phyloP scores from a whole-genome alignment of 345 rosid genomes.

The Dimocarpus longan region DNA sequence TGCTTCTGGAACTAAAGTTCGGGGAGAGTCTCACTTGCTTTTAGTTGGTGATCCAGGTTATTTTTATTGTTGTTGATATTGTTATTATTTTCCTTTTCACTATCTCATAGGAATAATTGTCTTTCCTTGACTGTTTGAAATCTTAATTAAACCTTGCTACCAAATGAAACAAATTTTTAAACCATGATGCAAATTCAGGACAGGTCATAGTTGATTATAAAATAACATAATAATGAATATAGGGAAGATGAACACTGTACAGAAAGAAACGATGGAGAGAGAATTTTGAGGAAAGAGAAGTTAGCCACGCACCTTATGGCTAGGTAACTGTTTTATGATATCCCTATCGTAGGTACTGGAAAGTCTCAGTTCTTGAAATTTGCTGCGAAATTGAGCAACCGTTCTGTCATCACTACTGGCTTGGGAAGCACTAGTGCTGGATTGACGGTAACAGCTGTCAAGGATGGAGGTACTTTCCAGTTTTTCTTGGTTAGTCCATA shows the following conservation, averaged over 20 bases:
- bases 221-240: not conserved
- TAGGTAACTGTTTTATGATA: not conserved
- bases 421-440: conserved; percentile 99
- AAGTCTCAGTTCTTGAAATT: conserved; percentile 97
- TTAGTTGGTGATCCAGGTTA: conserved; percentile 97
- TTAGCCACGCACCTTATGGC: not conserved
- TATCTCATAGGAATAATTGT: not conserved
- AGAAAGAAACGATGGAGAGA: not conserved
- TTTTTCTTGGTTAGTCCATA: not conserved
- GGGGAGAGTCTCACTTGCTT: conserved; percentile 97
- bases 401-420: conserved; percentile 93
- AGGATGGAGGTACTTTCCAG: conserved; percentile 74
- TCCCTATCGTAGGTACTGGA: conserved; percentile 73
- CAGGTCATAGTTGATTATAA: not conserved
- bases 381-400: conserved; percentile 91
- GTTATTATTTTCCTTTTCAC: not conserved
- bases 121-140: not conserved
- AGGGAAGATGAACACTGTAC: not conserved
- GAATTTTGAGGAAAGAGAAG: not conserved
- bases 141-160: not conserved
- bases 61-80: not conserved
- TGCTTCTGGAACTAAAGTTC: conserved; percentile 92
- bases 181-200: not conserved
- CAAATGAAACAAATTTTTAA: not conserved
- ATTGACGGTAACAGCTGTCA: conserved; percentile 95